A percentile compares a stretch with the other conserved stretches of the same genome.
These are phyloP conservation scores for Musa acuminata DNA, from an alignment of 176 grass and related monocot species.

Conservation along the genomic window DNA sequence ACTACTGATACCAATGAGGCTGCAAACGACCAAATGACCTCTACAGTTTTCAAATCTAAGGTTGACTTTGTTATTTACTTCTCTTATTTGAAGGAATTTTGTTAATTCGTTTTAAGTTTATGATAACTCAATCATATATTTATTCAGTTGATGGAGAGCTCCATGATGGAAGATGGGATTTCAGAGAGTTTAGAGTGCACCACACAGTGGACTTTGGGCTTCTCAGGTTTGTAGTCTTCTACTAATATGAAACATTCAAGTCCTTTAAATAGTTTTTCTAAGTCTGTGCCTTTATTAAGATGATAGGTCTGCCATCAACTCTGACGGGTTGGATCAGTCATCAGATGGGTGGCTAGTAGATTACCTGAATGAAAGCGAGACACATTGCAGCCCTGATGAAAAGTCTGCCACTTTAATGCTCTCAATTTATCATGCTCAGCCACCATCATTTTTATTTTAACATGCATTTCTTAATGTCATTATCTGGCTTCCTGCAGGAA, in stretches of 20 bases:
- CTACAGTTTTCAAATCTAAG: slow-evolving; percentile 9
- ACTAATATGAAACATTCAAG: not conserved
- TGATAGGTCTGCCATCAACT: slow-evolving; percentile 43
- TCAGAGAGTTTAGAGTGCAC: slow-evolving; percentile 40
- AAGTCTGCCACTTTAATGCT: slow-evolving; percentile 31
- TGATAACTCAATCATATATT: slow-evolving; percentile 7
- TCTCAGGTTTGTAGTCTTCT: slow-evolving; percentile 43
- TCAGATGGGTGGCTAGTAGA: slow-evolving; percentile 67
- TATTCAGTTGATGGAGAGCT: slow-evolving; percentile 40
- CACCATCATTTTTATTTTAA: not conserved
- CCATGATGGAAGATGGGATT: slow-evolving; percentile 51
- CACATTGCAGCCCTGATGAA: slow-evolving; percentile 33
- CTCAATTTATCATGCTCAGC: not conserved
- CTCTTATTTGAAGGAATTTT: not conserved
- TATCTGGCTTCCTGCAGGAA: slow-evolving; percentile 55
- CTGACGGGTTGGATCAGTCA: slow-evolving; percentile 49
- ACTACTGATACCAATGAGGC: slow-evolving; percentile 58
- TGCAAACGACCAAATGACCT: not conserved
- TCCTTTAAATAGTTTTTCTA: not conserved
- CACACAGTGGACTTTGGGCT: slow-evolving; percentile 40
- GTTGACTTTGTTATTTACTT: not conserved
- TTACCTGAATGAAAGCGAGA: slow-evolving; percentile 49
- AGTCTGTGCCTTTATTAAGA: slow-evolving; percentile 25
- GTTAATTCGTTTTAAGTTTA: not conserved
- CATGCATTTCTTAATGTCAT: too few relatives aligned